Evolutionary conservation across 306 rosid species (phyloP).

Genomic region (Styphnolobium japonicum): DNA sequence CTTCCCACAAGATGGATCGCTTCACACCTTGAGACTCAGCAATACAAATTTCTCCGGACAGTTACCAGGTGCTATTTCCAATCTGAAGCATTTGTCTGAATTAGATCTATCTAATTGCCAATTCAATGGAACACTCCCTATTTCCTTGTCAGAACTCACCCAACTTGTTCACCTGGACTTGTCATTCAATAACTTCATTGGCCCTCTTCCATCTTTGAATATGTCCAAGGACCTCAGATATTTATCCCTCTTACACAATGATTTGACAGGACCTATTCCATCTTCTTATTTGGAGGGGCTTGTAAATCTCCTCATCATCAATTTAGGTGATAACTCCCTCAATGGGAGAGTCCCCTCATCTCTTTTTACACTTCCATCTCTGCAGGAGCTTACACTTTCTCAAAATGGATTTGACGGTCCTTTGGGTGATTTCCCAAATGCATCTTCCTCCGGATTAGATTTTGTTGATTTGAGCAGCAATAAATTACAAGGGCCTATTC

Average conservation of each 20-base stretch:
- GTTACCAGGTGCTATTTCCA: neutral
- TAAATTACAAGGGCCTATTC: constrained; percentile 30
- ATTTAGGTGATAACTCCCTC: neutral
- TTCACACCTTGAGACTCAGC: neutral
- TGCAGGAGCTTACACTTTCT: neutral
- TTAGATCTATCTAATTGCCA: neutral
- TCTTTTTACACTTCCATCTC: neutral
- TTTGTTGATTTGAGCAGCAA: constrained; percentile 34
- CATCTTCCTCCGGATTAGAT: neutral
- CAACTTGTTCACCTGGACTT: neutral
- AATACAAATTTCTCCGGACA: neutral
- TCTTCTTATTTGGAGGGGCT: neutral
- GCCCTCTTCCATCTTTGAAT: neutral
- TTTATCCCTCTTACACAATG: neutral
- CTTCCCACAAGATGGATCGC: neutral
- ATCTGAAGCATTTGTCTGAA: neutral
- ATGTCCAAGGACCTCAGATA: neutral
- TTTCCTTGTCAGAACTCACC: neutral
- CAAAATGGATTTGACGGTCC: constrained; percentile 16
- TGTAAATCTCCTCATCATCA: neutral
- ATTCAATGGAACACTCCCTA: neutral
- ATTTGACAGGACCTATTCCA: neutral
- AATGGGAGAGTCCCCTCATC: neutral
- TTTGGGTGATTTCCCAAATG: neutral
- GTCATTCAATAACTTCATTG: neutral